Evolutionary conservation across 78 protist genomes (phyloP), one percentile per base, ranked within the genome.

Genomic region (Dictyostelium brefeldianum): DNA sequence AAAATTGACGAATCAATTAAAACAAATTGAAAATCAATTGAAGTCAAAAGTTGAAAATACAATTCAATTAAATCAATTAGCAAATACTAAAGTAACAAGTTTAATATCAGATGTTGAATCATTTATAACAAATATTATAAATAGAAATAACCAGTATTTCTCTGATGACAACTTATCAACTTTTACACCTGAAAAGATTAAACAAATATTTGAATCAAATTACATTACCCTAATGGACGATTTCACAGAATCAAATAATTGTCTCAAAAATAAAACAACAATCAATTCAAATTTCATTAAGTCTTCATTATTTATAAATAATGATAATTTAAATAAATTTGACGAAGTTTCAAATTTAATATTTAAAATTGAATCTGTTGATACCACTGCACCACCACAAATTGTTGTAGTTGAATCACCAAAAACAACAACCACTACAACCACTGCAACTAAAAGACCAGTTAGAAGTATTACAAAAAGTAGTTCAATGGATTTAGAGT

Each of bases 191-290:
- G 70, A 62, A 25, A 62, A 62, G 27, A 62, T 62, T 62, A 62
- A 62, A 62, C 70, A 62, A 31, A 27, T 67, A 31, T 67, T 67
- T 67, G 75, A 67, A 67, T 29, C 43, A 18, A 31, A 67, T 67
- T 41, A 67, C 15, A 67, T 67, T 17, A 20, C 75, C 3, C 27
- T 67, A 43, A 67, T 67, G 4, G 36, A 67, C 5, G 75, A 67
- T 67, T 15, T 67, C 5, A 67, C 75, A 0, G 75, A 67, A 27
- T 5, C 75, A 15, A 67, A 67, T 31, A 67, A 67, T 48, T 47
- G 25, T 17, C 29, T 67, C 27, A 67, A 67, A 15, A 31, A 67
- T 67, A 25, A 67, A 67, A 29, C 75, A 31, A 67, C 27, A 29
- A 31, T 67, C 11, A 67, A 67, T 67, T 17, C 75, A 67, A 31